A percentile compares a stretch with the other conserved stretches of the same genome.
Evolutionary conservation across 208 protist species (phyloP).

Genomic region (Novymonas esmeraldas): DNA sequence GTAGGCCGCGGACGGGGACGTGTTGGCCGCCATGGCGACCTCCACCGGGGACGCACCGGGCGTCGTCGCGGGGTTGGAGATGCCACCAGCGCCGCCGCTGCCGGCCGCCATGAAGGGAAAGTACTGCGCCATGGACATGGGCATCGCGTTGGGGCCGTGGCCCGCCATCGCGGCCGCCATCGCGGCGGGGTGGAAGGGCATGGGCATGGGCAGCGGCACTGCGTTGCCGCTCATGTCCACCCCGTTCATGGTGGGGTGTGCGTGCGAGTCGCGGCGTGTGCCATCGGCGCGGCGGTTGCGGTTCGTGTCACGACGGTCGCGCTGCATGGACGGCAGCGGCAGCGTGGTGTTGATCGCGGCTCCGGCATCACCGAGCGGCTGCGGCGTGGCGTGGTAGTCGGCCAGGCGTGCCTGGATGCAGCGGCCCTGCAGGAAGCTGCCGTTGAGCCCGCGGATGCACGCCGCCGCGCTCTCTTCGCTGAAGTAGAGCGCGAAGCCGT

Average conservation of each 20-base stretch:
- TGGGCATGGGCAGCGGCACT: background rate
- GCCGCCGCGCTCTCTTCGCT: constrained; percentile 52
- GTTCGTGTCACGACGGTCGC: constrained; percentile 6
- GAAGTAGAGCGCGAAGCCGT: constrained; percentile 75
- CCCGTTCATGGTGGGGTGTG: background rate
- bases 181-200: background rate
- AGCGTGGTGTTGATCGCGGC: constrained; percentile 21
- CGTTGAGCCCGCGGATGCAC: constrained; percentile 61
- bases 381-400: constrained; percentile 59
- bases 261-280: constrained; percentile 8
- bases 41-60: constrained; percentile 5
- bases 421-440: constrained; percentile 39
- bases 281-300: constrained; percentile 13
- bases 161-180: constrained; percentile 2
- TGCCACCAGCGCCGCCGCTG: background rate
- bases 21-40: background rate
- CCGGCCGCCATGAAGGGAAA: constrained; percentile 3
- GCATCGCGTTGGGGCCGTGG: background rate
- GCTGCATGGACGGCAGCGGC: constrained; percentile 12
- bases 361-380: constrained; percentile 37
- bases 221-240: background rate
- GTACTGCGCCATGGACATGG: constrained; percentile 8
- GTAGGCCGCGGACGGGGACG: constrained; percentile 9
- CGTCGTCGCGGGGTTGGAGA: background rate
- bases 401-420: constrained; percentile 64